These are phyloP conservation scores for Vicia sativa DNA, from an alignment of 306 rosid species.

Conservation along the genomic window DNA sequence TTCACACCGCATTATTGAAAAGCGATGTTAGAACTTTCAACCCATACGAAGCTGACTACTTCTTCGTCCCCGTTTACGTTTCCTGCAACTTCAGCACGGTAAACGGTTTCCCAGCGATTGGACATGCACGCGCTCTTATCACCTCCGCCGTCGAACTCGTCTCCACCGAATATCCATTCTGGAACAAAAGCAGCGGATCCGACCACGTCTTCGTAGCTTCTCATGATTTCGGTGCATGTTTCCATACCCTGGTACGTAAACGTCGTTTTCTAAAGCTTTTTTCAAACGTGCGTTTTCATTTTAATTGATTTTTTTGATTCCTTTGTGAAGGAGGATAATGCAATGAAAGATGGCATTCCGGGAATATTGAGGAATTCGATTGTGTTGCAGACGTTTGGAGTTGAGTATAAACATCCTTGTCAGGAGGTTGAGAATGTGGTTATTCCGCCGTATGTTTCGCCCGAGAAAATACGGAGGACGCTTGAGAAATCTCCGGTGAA, in stretches of 20 bases:
- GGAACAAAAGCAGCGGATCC: slow-evolving; percentile 77
- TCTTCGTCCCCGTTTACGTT: too few relatives aligned
- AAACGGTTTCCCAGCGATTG: slow-evolving; percentile 87
- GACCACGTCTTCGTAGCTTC: slow-evolving; percentile 95
- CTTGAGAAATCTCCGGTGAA: slow-evolving; percentile 48
- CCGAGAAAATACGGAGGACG: slow-evolving; percentile 51
- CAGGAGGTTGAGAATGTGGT: slow-evolving; percentile 87
- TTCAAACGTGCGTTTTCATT: neutral
- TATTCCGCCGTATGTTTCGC: slow-evolving; percentile 86
- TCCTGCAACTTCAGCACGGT: slow-evolving; percentile 90
- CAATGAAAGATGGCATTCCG: slow-evolving; percentile 74
- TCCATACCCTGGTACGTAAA: slow-evolving; percentile 71
- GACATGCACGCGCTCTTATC: slow-evolving; percentile 81
- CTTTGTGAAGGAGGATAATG: slow-evolving; percentile 70
- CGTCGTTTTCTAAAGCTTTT: neutral
- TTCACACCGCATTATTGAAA: too few relatives aligned
- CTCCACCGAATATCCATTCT: slow-evolving; percentile 58
- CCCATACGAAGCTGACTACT: too few relatives aligned
- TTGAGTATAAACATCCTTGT: slow-evolving; percentile 68
- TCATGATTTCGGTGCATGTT: slow-evolving; percentile 89
- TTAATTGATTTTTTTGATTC: neutral
- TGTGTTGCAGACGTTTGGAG: slow-evolving; percentile 87
- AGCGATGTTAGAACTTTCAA: too few relatives aligned
- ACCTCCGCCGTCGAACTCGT: slow-evolving; percentile 62
- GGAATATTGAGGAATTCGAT: slow-evolving; percentile 70